Evolutionary conservation across 2,329 filamentous ascomycete species (phyloP), one percentile per base, ranked within the genome.

Genomic region (Hymenoscyphus occultus): DNA sequence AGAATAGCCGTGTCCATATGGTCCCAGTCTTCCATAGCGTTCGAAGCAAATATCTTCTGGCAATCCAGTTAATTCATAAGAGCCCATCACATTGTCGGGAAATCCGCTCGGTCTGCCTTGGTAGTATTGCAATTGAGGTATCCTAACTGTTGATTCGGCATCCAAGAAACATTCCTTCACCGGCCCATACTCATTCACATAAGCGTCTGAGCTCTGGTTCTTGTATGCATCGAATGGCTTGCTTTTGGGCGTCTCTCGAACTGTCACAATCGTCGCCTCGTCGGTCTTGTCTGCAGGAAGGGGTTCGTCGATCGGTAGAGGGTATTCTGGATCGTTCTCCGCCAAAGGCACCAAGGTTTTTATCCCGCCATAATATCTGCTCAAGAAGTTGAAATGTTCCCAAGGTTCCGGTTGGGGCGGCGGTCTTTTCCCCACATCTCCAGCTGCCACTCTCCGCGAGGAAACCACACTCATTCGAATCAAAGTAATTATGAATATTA

Each of bases 31-130:
- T 2, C 94, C 94, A 75, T 91, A 96, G 1, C 95, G 85, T 71
- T 99, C 95, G 74, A 97, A 97, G 79, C 95, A 99, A 58, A 97
- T 86, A 72, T 96, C 90, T 70, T 96, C 86, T 19, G 90, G 86
- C 42, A 98, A 80, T 0, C 88, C 89, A 13, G 98, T 78, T 51
- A 94, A 77, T 10, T 93, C 87, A 72, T 97, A 93, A 0, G 92
- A 96, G n/a, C 95, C 95, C 73, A 94, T 85, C 1, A 91, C 86
- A 65, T 92, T 86, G 59, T 95, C 86, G 0, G 95, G 95, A 76
- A 96, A 96, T 0, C 93, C 94, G 65, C 85, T 83, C 0, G 93
- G 90, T 2, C 95, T 85, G 2, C 94, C 94, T 12, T 89, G 81
- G 71, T 91, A 93, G 70, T 89, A 90, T 22, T 87, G 87, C 56